Percentiles rank a stretch among this genome's conserved stretches.
phyloP scores from a whole-genome alignment of 2,329 filamentous ascomycete genomes.

The Capronia epimyces region DNA sequence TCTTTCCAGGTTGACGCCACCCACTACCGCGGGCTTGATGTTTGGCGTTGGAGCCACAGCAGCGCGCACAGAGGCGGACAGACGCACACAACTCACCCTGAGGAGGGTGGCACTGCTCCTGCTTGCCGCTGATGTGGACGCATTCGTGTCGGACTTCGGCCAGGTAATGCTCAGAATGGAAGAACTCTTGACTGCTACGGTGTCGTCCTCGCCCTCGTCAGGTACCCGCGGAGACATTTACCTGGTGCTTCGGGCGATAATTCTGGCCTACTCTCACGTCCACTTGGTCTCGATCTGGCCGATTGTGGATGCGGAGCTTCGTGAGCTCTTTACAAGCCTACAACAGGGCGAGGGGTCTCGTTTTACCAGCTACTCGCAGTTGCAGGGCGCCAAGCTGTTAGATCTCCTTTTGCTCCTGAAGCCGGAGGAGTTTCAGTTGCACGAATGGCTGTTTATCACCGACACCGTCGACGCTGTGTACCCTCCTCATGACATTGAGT shows the following conservation, averaged over 20 bases:
- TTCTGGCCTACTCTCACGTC: constrained; percentile 70
- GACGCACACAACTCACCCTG: constrained; percentile 84
- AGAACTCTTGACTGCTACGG: constrained; percentile 76
- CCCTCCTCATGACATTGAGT: constrained; percentile 61
- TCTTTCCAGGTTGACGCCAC: constrained; percentile 69
- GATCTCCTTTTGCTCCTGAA: constrained; percentile 80
- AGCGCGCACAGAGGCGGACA: constrained; percentile 88
- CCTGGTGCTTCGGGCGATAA: constrained; percentile 75
- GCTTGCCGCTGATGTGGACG: constrained; percentile 69
- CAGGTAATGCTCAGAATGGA: constrained; percentile 75
- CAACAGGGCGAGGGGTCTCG: constrained; percentile 66
- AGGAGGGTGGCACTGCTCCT: constrained; percentile 75
- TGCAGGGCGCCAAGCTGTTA: constrained; percentile 91
- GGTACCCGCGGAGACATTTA: constrained; percentile 83
- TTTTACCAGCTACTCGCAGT: constrained; percentile 68
- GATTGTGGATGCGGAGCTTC: constrained; percentile 77
- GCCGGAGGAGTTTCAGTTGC: constrained; percentile 95
- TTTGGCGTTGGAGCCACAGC: constrained; percentile 97
- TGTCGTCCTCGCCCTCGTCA: constrained; percentile 86
- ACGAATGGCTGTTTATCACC: constrained; percentile 95
- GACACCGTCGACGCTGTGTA: constrained; percentile 97
- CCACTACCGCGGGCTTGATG: constrained; percentile 90
- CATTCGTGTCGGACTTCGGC: constrained; percentile 70
- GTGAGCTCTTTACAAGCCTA: constrained; percentile 63
- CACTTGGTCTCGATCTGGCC: constrained; percentile 87